phyloP scores from a whole-genome alignment of 2,329 filamentous ascomycete genomes.

The Diaporthe aspalathi region DNA sequence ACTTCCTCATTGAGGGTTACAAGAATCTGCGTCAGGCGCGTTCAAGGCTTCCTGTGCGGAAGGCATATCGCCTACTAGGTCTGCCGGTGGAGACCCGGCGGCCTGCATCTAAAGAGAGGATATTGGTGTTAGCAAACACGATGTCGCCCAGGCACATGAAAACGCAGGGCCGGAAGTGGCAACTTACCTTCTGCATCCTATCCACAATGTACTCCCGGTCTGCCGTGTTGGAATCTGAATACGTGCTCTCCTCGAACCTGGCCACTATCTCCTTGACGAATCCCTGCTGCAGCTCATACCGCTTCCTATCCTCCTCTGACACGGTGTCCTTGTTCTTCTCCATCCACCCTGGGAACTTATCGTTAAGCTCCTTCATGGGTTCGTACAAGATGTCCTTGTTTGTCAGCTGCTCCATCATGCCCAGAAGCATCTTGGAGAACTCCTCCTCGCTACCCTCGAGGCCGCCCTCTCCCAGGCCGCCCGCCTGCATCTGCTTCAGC shows the following conservation, averaged over 20 bases:
- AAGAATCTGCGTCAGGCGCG: slow-evolving; percentile 67
- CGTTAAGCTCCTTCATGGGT: slow-evolving; percentile 96
- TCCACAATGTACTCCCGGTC: slow-evolving; percentile 96
- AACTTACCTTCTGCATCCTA: slow-evolving; percentile 91
- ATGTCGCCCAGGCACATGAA: not conserved
- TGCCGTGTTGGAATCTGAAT: slow-evolving; percentile 82
- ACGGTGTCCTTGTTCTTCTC: slow-evolving; percentile 77
- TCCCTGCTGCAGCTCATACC: slow-evolving; percentile 83
- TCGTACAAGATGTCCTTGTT: slow-evolving; percentile 99
- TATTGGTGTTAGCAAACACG: slow-evolving; percentile 38
- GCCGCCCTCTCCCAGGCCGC: slow-evolving; percentile 61
- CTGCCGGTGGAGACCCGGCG: slow-evolving; percentile 87
- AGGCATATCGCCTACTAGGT: slow-evolving; percentile 90
- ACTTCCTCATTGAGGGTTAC: slow-evolving; percentile 67
- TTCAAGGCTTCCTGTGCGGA: slow-evolving; percentile 80
- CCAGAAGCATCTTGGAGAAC: slow-evolving; percentile 93
- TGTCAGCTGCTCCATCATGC: slow-evolving; percentile 99
- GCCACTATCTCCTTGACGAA: slow-evolving; percentile 87
- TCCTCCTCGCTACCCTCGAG: slow-evolving; percentile 77
- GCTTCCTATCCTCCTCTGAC: slow-evolving; percentile 76
- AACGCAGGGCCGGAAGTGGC: not conserved
- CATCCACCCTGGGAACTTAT: slow-evolving; percentile 93
- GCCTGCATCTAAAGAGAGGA: slow-evolving; percentile 84
- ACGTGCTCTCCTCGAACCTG: slow-evolving; percentile 86
- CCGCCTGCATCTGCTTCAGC: slow-evolving; percentile 85